Evolutionary conservation across 768 basidiomycete genomes (phyloP), one percentile per base, ranked within the genome.

Genomic region (Phallus indusiatus): DNA sequence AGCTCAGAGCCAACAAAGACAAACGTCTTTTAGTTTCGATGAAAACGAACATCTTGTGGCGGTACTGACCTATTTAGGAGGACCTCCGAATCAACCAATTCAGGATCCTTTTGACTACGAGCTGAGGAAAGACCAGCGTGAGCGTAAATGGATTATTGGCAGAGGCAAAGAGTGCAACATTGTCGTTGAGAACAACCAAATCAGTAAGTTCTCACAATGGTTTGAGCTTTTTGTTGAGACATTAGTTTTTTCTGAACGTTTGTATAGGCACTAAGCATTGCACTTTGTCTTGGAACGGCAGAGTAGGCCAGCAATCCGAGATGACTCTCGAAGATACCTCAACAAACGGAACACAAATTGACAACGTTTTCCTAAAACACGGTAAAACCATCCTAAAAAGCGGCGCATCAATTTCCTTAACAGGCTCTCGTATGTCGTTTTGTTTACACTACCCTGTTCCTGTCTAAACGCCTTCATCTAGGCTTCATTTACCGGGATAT

Each of bases 401-500:
- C 51, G 21, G 57, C 11, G 49, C 57, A 14, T 20, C 48, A 18
- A 59, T 59, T 36, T 34, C 12, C 18, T 28, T 59, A n/a, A 49
- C 36, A 24, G 24, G 7, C 9, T 10, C 28, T 37, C 48, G 47
- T 8, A 48, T 22, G 36, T 20, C 35, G 34, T 35, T 34, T 21
- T 52, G n/a, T n/a, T 57, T 56, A 48, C 46, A 28, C 35, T 8
- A 9, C 11, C 18, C 11, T 33, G 14, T 18, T 0, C 6, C 1
- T 63, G 90, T 88, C 82, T 90, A 65, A n/a, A 89, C 88, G 64
- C 20, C 49, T 11, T 37, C n/a, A 22, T 37, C 0, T 52, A 90
- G 87, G 86, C 12, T 89, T 82, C 67, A 81, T 90, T 54, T 90
- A 83, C 67, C 81, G 87, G 10, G 82, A 85, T 63, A 75, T 78